Conservation (phyloP, 441 rosid species). For the Populus hybrid region DNA sequence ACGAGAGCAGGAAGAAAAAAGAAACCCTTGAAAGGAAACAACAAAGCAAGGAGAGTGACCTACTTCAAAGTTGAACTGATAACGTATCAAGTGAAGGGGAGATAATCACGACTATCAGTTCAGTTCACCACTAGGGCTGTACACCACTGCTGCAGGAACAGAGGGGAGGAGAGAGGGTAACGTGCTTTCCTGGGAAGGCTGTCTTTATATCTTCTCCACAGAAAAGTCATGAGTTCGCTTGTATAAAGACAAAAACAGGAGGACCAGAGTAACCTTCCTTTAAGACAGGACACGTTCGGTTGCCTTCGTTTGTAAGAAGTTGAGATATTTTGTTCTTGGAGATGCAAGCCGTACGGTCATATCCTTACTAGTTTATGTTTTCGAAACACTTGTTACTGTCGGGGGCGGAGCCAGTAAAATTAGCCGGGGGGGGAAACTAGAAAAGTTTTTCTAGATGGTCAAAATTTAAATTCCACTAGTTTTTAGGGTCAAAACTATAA, state of each 20-base stretch:
- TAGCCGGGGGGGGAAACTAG: background rate
- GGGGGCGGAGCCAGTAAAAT: background rate
- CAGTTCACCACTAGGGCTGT: background rate
- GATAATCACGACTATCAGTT: background rate
- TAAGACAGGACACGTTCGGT: background rate
- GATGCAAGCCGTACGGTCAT: background rate
- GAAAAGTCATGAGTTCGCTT: background rate
- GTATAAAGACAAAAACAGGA: background rate
- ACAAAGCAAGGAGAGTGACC: background rate
- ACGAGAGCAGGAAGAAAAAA: background rate
- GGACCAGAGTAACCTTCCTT: background rate
- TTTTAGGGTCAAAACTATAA: too few relatives aligned
- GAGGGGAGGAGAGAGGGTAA: background rate
- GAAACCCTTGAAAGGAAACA: background rate
- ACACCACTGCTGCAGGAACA: background rate
- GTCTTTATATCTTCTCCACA: background rate
- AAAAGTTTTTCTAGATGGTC: too few relatives aligned
- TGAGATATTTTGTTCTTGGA: background rate
- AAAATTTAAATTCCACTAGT: too few relatives aligned
- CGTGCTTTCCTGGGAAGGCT: background rate
- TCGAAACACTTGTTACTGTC: background rate
- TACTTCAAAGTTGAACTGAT: background rate
- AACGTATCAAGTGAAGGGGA: background rate
- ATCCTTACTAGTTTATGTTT: background rate
- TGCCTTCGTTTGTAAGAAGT: too few relatives aligned